Evolutionary conservation across 768 basidiomycete genomes (phyloP), one percentile per base, ranked within the genome.

Genomic region (Crucibulum laeve): DNA sequence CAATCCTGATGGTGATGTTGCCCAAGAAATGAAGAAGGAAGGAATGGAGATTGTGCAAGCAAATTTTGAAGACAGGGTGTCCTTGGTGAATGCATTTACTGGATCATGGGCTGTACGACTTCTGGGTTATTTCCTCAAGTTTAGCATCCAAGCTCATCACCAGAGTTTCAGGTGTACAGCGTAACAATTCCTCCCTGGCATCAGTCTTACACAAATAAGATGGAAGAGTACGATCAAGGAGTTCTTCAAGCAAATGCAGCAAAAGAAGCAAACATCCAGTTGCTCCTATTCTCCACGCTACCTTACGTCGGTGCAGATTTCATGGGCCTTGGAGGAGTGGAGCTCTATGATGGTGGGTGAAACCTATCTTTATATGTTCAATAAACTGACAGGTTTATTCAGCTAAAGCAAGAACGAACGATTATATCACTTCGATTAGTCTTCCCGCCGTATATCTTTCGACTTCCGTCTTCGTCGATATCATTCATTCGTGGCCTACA

Each of bases 181-280:
- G 47, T 51, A 11, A 48, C 47, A 25, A 51, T 48, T 43, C 50
- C 50, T 42, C 40, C 40, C 8, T 51, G 50, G 50, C 47, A 51
- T 32, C 40, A 48, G 10, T 24, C 1, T 1, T 51, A 51, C 18
- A 43, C 30, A 17, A 38, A 48, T 19, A 42, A 43, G 24, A 23
- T 51, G 33, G 44, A 41, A 13, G 50, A 48, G n/a, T 48, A 46
- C 30, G 49, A 40, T 13, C 45, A 51, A 33, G 47, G 47, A 38
- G 43, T 42, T 18, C 46, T 51, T 26, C 50, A 51, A 38, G 50
- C 47, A 14, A 42, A 51, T 35, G 40, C 36, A 8, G 47, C 47
- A 14, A 48, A 51, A 38, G 47, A 48, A 40, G 39, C 40, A 4
- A 40, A 43, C 19, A 47, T 51, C 7, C 47, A 51, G 25, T 19